Base-by-base conservation (phyloP, 2,329 filamentous ascomycete genomes). In the Nigrospora osmanthi region DNA sequence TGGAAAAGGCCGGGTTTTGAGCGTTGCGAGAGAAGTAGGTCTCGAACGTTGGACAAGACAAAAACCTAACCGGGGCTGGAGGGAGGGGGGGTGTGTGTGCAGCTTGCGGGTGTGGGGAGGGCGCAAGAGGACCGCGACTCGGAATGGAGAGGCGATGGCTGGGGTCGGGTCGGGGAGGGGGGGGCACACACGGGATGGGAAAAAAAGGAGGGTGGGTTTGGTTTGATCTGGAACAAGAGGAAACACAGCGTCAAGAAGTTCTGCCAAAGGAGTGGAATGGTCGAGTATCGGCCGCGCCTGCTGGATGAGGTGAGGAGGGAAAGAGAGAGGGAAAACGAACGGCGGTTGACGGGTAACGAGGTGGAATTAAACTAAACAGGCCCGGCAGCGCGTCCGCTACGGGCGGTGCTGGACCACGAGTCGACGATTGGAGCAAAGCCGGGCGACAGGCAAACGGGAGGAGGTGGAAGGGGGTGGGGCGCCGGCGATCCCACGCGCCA, bases 241-340 rank as follows among this genome's bases (percentile, higher is more conserved):
- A 42, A 42, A 17, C 19, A 23, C 15, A 36, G 31, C 35, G 40
- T 42, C 33, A 33, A 36, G 17, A 36, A 15, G 40, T 35, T 35
- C 28, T 33, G 28, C 15, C n/a, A 42, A 42, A 42, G 34, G 40
- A 42, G 30, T 36, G 40, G 23, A 42, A 42, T 42, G 40, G 40
- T 42, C 40, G 40, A 42, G 35, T 35, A 42, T 41, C 40, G 33
- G 19, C 40, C 40, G 40, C n/a, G 40, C 40, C 40, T 42, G 34
- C 33, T 35, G 34, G n/a, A 33, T 42, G 34, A 35, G 40, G 32
- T 35, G 40, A 42, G 33, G 40, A 35, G 40, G 40, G 40, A 42
- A 32, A 19, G 19, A 36, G 23, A 33, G 35, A 36, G 40, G n/a
- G n/a, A n/a, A 42, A 34, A 28, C 17, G 35, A 33, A 36, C 17